These are phyloP conservation scores for Periconia sp. DNA, from an alignment of 2,329 filamentous ascomycete species.

Conservation along the genomic window DNA sequence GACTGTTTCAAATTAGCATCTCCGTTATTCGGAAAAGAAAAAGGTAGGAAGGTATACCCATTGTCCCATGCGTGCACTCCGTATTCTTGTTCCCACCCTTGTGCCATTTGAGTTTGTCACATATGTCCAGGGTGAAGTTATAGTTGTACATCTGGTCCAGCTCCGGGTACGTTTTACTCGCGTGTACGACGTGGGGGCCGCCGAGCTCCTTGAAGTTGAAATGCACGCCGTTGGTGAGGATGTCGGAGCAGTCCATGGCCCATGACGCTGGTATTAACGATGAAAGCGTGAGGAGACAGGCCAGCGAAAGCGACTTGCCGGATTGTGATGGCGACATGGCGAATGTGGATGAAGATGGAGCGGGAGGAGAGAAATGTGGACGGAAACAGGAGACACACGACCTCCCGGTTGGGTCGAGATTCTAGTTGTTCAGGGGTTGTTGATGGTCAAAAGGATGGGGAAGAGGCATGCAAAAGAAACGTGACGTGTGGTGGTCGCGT, in stretches of 20 bases:
- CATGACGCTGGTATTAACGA: constrained; percentile 29
- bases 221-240: constrained; percentile 59
- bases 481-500: background rate
- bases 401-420: background rate
- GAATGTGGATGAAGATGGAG: constrained; percentile 11
- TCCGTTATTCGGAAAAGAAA: background rate
- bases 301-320: constrained; percentile 19
- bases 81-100: constrained; percentile 53
- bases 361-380: background rate
- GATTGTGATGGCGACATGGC: constrained; percentile 34
- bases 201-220: constrained; percentile 67
- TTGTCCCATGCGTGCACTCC: constrained; percentile 69
- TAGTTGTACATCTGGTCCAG: constrained; percentile 65
- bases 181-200: constrained; percentile 70
- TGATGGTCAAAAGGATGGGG: background rate
- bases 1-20: constrained; percentile 53
- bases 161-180: constrained; percentile 44
- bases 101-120: constrained; percentile 64
- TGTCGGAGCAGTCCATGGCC: constrained; percentile 63
- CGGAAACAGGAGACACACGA: constrained; percentile 10
- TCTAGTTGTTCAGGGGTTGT: too few species aligned
- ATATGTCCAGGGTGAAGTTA: constrained; percentile 81
- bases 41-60: constrained; percentile 53
- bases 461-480: background rate
- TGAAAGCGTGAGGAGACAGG: constrained; percentile 21